Evolutionary conservation across 352 stramenopile species (phyloP), one percentile per base, ranked within the genome.

Genomic region (Phytophthora pisi): DNA sequence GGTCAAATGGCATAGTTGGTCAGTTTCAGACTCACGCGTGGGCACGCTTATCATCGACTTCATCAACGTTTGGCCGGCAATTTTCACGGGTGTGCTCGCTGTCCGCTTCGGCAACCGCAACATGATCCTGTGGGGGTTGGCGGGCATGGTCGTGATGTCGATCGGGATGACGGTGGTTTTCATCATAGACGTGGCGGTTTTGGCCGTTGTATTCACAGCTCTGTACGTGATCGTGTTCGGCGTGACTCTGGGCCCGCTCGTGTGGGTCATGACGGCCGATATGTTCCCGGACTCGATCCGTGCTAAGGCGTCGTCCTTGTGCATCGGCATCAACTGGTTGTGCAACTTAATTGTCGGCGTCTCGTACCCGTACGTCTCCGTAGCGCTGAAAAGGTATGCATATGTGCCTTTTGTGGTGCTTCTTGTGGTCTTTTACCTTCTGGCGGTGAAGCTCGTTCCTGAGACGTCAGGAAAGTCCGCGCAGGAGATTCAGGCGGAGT

Each of bases 161-260:
- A 65, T 65, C 15, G 58, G 58, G 34, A 65, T 59, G 58, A 65
- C 49, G 4, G 58, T 46, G 47, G 47, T 50, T 5, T 59, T 65
- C 23, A 53, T 65, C 10, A 20, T 58, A 10, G 36, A 59, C 18
- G 15, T 47, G 5, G 50, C 58, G 26, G 38, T 5, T 13, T 42
- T 65, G 9, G 56, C 36, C n/a, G 50, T 64, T 18, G 58, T 53
- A 18, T 65, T 62, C 43, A 62, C 56, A 4, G 42, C 43, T 46
- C 11, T 64, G 47, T 51, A 64, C 46, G 34, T 64, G 45, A 51
- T 57, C 34, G 54, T 51, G 5, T 61, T 61, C 10, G 40, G 54
- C 15, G 40, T 61, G 40, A 61, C 38, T 8, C 40, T 61, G 31
- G 54, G 53, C 9, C 53, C 36, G 23, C 38, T 60, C 8, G 53